Conservation (phyloP, 352 stramenopile species). For the Pythium sukuiense region DNA sequence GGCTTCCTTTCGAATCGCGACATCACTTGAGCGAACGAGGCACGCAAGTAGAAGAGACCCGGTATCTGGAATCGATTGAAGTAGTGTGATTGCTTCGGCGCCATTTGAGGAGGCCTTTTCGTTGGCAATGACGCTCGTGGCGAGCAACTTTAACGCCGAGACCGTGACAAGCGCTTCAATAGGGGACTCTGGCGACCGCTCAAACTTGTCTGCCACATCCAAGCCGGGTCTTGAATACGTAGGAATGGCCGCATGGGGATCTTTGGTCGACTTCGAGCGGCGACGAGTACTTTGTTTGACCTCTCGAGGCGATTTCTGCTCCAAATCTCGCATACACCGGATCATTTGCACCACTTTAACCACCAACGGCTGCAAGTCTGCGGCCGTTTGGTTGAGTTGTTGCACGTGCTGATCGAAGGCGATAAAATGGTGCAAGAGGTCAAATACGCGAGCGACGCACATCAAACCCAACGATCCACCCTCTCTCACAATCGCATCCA, state of each 20-base stretch:
- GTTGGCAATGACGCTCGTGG: conserved; percentile 6
- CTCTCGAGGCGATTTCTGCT: neutral
- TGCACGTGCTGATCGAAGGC: conserved; percentile 34
- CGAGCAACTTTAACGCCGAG: conserved; percentile 29
- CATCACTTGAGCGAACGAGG: conserved; percentile 15
- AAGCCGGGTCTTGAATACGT: neutral
- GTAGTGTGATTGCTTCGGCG: neutral
- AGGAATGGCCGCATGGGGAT: neutral
- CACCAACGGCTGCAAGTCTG: neutral
- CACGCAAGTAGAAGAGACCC: conserved; percentile 19
- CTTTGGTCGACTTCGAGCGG: neutral
- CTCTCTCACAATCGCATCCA: conserved; percentile 31
- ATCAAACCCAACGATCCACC: conserved; percentile 56
- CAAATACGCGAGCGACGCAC: conserved; percentile 71
- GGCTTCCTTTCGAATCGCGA: conserved; percentile 16
- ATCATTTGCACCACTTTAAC: conserved; percentile 4
- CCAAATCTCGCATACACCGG: neutral
- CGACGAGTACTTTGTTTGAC: neutral
- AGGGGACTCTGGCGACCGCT: neutral
- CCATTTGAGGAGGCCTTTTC: neutral
- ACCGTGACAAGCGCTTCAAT: conserved; percentile 21
- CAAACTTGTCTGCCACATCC: neutral
- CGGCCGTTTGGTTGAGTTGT: conserved; percentile 20
- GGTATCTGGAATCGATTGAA: conserved; percentile 14
- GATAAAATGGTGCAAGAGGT: conserved; percentile 71